Base-by-base conservation (phyloP, 2,329 filamentous ascomycete genomes). In the Phaeoacremonium minimum region DNA sequence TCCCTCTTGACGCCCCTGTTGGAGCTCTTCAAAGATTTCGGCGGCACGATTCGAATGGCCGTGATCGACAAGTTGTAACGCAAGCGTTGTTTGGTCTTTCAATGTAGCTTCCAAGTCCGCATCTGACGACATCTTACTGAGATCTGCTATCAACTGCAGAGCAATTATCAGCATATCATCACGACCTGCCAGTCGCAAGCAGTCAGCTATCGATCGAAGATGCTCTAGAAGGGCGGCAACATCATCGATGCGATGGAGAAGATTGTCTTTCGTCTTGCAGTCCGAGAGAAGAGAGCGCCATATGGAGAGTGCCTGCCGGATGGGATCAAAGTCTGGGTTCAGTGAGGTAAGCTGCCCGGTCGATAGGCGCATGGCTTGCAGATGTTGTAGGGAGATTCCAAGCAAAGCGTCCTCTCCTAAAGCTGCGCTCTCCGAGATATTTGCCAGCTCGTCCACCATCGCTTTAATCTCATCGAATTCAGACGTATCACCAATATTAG, bases 31-130 rank as follows among this genome's bases (percentile, higher is more conserved):
- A 7, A 66, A 45, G 14, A 71, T 53, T 41, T 64, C 57, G 28
- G 68, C 67, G 1, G 75, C 75, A 45, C 71, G 71, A 1, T 57
- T 46, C 30, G 67, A 71, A 32, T 68, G 67, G 5, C 76, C 76
- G n/a, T 75, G 62, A 18, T 59, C 67, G 14, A 75, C 61, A 44
- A 77, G 73, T 30, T 77, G 74, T 4, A 70, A 57, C 4, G 70
- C 74, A 4, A 80, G 60, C 6, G 64, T 57, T 15, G 67, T 67
- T 28, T 69, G 64, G 42, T 69, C 64, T 12, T 62, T 52, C 20
- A 77, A 50, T n/a, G 69, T 49, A 4, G 61, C 55, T 32, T 71
- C 68, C 2, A 46, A 40, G 11, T 43, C 50, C 6, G 43, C 42
- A 14, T 51, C 53, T 13, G 58, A 50, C 7, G 53, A 41, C 2